Conservation (phyloP, 1,284 basidiomycete species). For the Pyrrhoderma noxium region DNA sequence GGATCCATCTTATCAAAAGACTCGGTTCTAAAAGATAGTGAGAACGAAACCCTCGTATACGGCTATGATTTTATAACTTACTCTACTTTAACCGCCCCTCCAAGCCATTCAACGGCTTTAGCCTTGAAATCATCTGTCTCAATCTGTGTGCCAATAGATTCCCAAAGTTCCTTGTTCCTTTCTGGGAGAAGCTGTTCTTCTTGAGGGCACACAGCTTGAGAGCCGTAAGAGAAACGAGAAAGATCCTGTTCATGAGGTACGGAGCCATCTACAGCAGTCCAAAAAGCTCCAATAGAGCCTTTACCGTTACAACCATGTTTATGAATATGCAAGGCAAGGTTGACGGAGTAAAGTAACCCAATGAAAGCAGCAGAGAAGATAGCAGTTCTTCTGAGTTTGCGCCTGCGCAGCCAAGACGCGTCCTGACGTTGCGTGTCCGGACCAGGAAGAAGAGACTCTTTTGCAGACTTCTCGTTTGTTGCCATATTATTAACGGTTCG, state of each 20-base stretch:
- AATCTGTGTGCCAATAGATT: constrained; percentile 32
- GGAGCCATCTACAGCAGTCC: too few species aligned
- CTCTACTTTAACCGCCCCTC: constrained; percentile 40
- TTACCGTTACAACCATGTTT: neutral
- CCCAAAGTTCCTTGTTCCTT: constrained; percentile 37
- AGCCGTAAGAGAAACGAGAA: too few species aligned
- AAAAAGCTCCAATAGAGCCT: too few species aligned
- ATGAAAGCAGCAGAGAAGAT: neutral
- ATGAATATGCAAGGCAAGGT: neutral
- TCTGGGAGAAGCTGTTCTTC: constrained; percentile 35
- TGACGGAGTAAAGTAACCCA: neutral
- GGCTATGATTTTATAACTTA: too few species aligned
- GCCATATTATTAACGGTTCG: too few species aligned
- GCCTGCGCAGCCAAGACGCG: too few species aligned
- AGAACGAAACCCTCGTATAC: neutral
- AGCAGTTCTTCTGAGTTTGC: too few species aligned
- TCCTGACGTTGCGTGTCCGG: too few species aligned
- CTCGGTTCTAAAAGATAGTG: constrained; percentile 16
- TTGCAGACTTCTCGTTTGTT: too few species aligned
- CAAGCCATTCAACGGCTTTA: constrained; percentile 45
- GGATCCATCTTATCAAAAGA: constrained; percentile 19
- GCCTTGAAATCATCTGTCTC: constrained; percentile 38
- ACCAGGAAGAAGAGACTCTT: too few species aligned
- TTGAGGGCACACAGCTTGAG: constrained; percentile 37
- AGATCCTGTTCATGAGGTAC: too few species aligned